These are phyloP conservation scores for Prunus mongolica DNA, from an alignment of 306 rosid genomes.

Conservation along the genomic window DNA sequence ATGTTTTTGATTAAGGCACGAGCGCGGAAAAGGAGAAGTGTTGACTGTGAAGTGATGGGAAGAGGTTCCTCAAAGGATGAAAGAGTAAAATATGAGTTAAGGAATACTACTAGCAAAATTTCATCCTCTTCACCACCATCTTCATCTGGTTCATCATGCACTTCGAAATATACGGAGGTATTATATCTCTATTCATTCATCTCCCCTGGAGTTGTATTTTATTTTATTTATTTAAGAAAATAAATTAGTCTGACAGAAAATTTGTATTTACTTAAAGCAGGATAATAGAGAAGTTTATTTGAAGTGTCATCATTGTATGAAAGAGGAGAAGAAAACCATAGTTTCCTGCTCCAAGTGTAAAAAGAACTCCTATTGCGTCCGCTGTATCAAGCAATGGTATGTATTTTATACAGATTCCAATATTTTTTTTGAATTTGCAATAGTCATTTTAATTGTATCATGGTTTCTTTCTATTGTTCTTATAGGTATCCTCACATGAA, in stretches of 20 bases:
- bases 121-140: slow-evolving; percentile 19
- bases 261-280: slow-evolving; percentile 27
- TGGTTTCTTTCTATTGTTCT: slow-evolving; percentile 16
- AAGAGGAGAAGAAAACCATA: slow-evolving; percentile 34
- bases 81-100: background rate
- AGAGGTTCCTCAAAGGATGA: slow-evolving; percentile 16
- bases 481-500: slow-evolving; percentile 63
- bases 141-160: slow-evolving; percentile 8
- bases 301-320: slow-evolving; percentile 76
- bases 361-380: slow-evolving; percentile 53
- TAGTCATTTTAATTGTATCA: slow-evolving; percentile 8
- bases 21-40: slow-evolving; percentile 33
- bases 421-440: background rate
- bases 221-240: background rate
- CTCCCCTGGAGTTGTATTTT: slow-evolving; percentile 4
- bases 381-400: slow-evolving; percentile 69
- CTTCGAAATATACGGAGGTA: slow-evolving; percentile 21
- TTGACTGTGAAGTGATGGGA: background rate
- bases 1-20: slow-evolving; percentile 26
- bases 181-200: slow-evolving; percentile 9
- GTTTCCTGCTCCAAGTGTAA: slow-evolving; percentile 58
- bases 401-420: background rate
- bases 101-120: slow-evolving; percentile 2
- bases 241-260: background rate
- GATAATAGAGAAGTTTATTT: slow-evolving; percentile 20